phyloP scores from a whole-genome alignment of 208 protist species.

The Crithidia sp. region DNA sequence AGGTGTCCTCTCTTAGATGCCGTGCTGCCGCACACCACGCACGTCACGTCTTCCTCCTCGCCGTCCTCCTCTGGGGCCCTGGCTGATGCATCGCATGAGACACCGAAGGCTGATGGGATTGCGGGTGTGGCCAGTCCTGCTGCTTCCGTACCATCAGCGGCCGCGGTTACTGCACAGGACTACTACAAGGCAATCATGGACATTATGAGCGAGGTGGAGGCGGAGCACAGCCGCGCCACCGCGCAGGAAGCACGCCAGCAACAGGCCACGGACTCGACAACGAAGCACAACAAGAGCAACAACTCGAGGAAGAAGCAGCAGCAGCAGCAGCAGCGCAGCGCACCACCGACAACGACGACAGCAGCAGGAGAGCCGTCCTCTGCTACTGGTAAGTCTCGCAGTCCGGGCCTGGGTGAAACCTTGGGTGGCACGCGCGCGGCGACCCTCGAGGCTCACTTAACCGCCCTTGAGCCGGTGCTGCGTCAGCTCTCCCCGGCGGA shows the following conservation, averaged over 20 bases:
- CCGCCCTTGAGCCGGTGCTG: slow-evolving; percentile 51
- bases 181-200: slow-evolving; percentile 41
- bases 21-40: slow-evolving; percentile 10
- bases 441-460: slow-evolving; percentile 51
- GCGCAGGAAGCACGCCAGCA: slow-evolving; percentile 6
- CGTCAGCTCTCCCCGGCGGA: slow-evolving; percentile 61
- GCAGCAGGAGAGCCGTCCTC: no score
- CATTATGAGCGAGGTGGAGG: slow-evolving; percentile 30
- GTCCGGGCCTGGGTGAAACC: slow-evolving; percentile 7
- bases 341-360: background rate
- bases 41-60: no score
- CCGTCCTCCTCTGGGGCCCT: no score
- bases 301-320: no score
- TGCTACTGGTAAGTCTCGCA: background rate
- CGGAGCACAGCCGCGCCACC: slow-evolving; percentile 19
- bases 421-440: slow-evolving; percentile 32
- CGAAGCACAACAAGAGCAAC: no score
- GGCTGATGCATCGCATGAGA: no score
- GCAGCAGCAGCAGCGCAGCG: no score
- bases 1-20: slow-evolving; percentile 31
- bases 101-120: background rate
- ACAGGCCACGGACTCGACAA: background rate
- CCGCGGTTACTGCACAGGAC: slow-evolving; percentile 18
- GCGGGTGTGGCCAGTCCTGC: background rate
- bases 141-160: background rate